phyloP scores from a whole-genome alignment of 805 yeast species.

The Kluyveromyces aestuarii region DNA sequence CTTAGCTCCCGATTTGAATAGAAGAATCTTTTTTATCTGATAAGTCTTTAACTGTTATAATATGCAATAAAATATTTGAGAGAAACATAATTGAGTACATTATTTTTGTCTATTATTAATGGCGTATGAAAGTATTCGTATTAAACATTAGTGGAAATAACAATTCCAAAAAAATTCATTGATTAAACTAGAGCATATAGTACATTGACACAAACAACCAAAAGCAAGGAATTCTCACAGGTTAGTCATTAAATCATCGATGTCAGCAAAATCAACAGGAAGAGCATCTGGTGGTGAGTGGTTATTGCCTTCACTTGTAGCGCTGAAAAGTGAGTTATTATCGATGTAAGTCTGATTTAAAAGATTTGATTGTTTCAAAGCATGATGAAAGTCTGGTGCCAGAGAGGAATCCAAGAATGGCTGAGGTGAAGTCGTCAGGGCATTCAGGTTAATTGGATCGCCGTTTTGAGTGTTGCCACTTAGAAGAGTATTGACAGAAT shows the following conservation, averaged over 20 bases:
- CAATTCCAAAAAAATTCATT: neutral
- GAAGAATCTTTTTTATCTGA: too few relatives aligned
- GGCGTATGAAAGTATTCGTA: too few relatives aligned
- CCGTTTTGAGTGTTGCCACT: conserved; percentile 1
- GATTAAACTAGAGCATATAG: neutral
- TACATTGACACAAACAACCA: neutral
- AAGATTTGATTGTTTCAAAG: neutral
- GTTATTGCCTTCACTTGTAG: conserved; percentile 1
- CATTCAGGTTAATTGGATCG: neutral
- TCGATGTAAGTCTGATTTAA: neutral
- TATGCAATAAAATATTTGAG: too few relatives aligned
- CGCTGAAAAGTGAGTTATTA: conserved; percentile 1
- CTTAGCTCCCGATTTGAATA: too few relatives aligned
- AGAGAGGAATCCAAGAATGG: neutral
- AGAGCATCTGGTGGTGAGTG: neutral
- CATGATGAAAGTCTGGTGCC: neutral
- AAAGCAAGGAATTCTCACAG: conserved; percentile 3
- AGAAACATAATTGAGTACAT: too few relatives aligned
- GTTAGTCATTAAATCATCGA: conserved; percentile 24
- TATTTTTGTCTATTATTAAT: too few relatives aligned
- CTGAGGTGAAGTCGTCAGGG: neutral
- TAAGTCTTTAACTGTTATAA: too few relatives aligned
- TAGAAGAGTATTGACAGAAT: neutral
- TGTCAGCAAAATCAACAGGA: conserved; percentile 16
- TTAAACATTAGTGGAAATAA: neutral